These are phyloP conservation scores for Pelargonium australe DNA, from an alignment of 441 rosid genomes.

Conservation along the genomic window DNA sequence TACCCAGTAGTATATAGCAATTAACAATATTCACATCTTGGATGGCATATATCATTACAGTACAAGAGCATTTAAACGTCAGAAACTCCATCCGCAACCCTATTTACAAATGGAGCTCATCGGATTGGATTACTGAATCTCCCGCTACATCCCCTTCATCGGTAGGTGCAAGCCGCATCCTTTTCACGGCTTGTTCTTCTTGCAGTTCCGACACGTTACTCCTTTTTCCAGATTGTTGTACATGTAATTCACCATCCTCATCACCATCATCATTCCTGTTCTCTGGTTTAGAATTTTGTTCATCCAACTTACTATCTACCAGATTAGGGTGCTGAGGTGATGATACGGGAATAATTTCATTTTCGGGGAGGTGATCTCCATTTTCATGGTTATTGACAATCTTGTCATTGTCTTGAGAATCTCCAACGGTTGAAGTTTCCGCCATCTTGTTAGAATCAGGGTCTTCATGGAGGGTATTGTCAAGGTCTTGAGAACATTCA, in stretches of 20 bases:
- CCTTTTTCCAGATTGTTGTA: conserved; percentile 4
- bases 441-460: no score
- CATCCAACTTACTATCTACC: conserved; percentile 20
- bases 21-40: conserved; percentile 30
- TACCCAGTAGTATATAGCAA: conserved; percentile 11
- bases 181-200: conserved; percentile 52
- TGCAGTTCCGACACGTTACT: conserved; percentile 23
- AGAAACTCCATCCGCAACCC: conserved; percentile 14
- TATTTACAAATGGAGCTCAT: conserved; percentile 34
- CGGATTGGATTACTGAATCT: conserved; percentile 15
- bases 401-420: no score
- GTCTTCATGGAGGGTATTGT: background rate
- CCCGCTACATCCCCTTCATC: conserved; percentile 26
- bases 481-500: background rate
- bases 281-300: conserved; percentile 20
- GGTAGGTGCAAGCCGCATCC: conserved; percentile 36
- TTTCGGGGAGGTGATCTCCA: conserved; percentile 21
- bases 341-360: conserved; percentile 22
- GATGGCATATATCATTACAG: conserved; percentile 15
- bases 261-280: conserved; percentile 13
- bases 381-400: conserved; percentile 13
- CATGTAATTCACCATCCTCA: background rate
- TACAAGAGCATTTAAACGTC: background rate
- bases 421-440: no score
- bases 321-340: conserved; percentile 13